Percentiles rank a stretch among this genome's conserved stretches.
These are phyloP conservation scores for Paramecium caudatum DNA, from an alignment of 73 alveolate species.

Conservation along the genomic window DNA sequence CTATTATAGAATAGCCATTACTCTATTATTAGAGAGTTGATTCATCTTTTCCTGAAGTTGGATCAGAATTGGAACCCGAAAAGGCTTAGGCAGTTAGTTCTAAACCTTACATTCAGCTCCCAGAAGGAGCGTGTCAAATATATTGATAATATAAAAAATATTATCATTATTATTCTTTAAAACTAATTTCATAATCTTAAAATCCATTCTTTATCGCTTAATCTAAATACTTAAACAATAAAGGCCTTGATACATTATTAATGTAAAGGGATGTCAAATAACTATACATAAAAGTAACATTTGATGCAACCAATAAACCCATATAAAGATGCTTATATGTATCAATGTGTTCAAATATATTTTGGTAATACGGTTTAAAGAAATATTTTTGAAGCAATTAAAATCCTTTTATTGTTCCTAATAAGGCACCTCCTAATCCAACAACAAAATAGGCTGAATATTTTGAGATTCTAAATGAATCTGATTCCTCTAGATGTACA, in stretches of 20 bases:
- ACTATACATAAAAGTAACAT: slow-evolving; percentile 48
- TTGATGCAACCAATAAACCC: slow-evolving; percentile 64
- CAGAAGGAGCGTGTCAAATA: too few species aligned
- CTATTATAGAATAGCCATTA: too few species aligned
- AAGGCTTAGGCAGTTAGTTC: too few species aligned
- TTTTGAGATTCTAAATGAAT: slow-evolving; percentile 55
- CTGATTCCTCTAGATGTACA: slow-evolving; percentile 70
- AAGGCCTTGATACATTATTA: slow-evolving; percentile 61
- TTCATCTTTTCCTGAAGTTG: too few species aligned
- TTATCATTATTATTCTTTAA: slow-evolving; percentile 10
- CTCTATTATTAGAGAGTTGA: too few species aligned
- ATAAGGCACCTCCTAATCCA: slow-evolving; percentile 52
- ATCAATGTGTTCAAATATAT: neutral
- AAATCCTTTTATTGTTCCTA: slow-evolving; percentile 26
- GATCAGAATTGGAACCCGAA: too few species aligned
- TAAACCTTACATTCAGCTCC: too few species aligned
- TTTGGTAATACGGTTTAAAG: neutral
- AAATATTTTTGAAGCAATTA: slow-evolving; percentile 11
- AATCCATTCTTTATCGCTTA: slow-evolving; percentile 72
- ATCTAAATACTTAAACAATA: slow-evolving; percentile 71
- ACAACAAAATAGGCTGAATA: slow-evolving; percentile 28
- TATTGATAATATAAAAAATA: too few species aligned
- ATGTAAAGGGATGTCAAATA: slow-evolving; percentile 45
- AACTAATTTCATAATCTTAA: slow-evolving; percentile 69
- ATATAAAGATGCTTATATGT: slow-evolving; percentile 42